phyloP scores from a whole-genome alignment of 1,139 yeast genomes.

The Kurtzmaniella quercitrusa region DNA sequence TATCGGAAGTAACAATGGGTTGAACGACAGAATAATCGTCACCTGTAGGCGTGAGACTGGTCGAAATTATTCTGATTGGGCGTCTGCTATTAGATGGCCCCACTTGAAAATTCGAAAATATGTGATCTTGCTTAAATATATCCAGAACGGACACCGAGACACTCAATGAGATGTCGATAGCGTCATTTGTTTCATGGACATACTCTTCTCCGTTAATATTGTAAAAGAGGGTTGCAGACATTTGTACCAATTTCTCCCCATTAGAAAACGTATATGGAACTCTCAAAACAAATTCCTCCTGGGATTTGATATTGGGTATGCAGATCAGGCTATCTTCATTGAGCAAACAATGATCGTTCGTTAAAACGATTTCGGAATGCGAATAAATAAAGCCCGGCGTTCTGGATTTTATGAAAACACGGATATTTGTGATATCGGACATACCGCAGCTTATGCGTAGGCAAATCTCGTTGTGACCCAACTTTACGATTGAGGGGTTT shows the following conservation, averaged over 20 bases:
- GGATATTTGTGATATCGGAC: slow-evolving; percentile 11
- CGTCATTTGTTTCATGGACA: slow-evolving; percentile 21
- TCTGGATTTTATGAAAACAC: slow-evolving; percentile 12
- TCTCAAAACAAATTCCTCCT: slow-evolving; percentile 10
- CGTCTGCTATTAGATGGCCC: slow-evolving; percentile 49
- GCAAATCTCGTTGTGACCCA: slow-evolving; percentile 19
- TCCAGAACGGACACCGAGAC: slow-evolving; percentile 77
- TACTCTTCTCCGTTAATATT: slow-evolving; percentile 16
- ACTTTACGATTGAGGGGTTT: slow-evolving; percentile 14
- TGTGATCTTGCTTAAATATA: slow-evolving; percentile 50
- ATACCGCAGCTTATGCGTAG: slow-evolving; percentile 20
- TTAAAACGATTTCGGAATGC: not conserved
- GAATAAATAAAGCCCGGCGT: slow-evolving; percentile 15
- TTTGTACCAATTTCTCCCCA: slow-evolving; percentile 22
- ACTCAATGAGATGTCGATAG: slow-evolving; percentile 48
- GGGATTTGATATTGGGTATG: slow-evolving; percentile 18
- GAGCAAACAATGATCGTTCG: not conserved
- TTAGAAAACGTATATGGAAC: slow-evolving; percentile 22
- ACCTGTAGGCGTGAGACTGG: slow-evolving; percentile 35
- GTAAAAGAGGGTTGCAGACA: slow-evolving; percentile 32
- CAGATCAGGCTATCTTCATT: slow-evolving; percentile 13
- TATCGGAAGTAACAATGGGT: slow-evolving; percentile 22
- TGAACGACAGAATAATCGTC: slow-evolving; percentile 32
- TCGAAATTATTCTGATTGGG: slow-evolving; percentile 54
- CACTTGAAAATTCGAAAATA: slow-evolving; percentile 65